Base-by-base conservation (phyloP, 352 stramenopile species). In the Phytopythium cucurbitacearum region DNA sequence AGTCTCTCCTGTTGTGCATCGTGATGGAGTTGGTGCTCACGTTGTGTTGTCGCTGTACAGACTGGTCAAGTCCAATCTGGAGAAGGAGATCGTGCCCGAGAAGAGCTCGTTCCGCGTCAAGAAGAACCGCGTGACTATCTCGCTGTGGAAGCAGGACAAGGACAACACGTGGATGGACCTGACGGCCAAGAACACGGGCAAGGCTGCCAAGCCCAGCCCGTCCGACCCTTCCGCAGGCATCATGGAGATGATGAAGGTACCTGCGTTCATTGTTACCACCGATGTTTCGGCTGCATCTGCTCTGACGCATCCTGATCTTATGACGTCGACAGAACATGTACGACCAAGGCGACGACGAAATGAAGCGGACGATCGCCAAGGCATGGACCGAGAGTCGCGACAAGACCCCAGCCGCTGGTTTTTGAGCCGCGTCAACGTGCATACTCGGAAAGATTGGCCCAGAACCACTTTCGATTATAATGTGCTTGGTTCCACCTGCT, bases 201-300 rank as follows among this genome's bases (percentile, higher is more conserved):
- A 87, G 45, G 40, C 51, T 16, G 60, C 48, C 56, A 82, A 85
- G 39, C 54, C 72, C 16, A 71, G 69, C 46, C 56, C 67, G n/a
- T 76, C 56, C 35, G 86, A 95, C 60, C 86, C 86, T 1, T 36
- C 74, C 5, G 78, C 86, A 4, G 84, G 86, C 35, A 93, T 95
- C 71, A 94, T 95, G 86, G 85, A 94, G 56, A 92, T 95, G 82
- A 95, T 95, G 85, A 90, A 93, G 77, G 80, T 89, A 48, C 40
- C 61, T 32, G 9, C 11, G 43, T 15, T 49, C 13, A 32, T 28
- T 11, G 4, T n/a, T 12, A 28, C 34, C 36, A 37, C 16, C 51
- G 36, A 21, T 39, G 9, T 16, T 4, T 44, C 2, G 13, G 4
- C 33, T 51, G 12, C 21, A 21, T 13, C 64, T 51, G 11, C 21